Percentiles rank a stretch among this genome's conserved stretches.
phyloP scores from a whole-genome alignment of 1,284 basidiomycete genomes.

The Hemileia vastatrix region DNA sequence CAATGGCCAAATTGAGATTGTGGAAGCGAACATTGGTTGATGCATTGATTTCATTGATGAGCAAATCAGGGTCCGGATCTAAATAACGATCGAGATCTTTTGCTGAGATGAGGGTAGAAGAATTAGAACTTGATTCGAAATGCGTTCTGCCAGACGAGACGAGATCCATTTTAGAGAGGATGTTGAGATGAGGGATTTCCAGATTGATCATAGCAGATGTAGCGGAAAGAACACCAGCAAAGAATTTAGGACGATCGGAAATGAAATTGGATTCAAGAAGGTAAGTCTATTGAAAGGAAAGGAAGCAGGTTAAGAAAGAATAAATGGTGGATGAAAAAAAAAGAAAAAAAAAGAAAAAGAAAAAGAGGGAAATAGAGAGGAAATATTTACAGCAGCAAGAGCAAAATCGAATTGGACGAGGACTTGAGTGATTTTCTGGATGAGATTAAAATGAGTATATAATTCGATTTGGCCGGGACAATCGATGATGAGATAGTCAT shows the following conservation, averaged over 20 bases:
- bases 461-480: constrained; percentile 99
- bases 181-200: constrained; percentile 90
- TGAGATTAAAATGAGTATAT: constrained; percentile 94
- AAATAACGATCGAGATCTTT: constrained; percentile 59
- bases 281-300: constrained; percentile 69
- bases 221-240: constrained; percentile 92
- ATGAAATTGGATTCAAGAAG: constrained; percentile 97
- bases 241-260: constrained; percentile 98
- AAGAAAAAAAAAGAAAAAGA: too few relatives aligned
- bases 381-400: constrained; percentile 9
- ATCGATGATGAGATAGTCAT: constrained; percentile 96
- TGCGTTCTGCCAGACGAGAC: constrained; percentile 65
- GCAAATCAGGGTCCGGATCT: constrained; percentile 87
- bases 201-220: constrained; percentile 99
- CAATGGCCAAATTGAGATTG: constrained; percentile 84
- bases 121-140: neutral
- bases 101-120: neutral
- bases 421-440: constrained; percentile 70
- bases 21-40: constrained; percentile 77
- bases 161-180: constrained; percentile 99
- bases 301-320: constrained; percentile 54
- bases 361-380: too few relatives aligned
- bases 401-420: constrained; percentile 35
- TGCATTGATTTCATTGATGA: constrained; percentile 59
- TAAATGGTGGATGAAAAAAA: too few relatives aligned